phyloP scores from a whole-genome alignment of 1,284 basidiomycete species.

The Sphaerobolus stellatus region DNA sequence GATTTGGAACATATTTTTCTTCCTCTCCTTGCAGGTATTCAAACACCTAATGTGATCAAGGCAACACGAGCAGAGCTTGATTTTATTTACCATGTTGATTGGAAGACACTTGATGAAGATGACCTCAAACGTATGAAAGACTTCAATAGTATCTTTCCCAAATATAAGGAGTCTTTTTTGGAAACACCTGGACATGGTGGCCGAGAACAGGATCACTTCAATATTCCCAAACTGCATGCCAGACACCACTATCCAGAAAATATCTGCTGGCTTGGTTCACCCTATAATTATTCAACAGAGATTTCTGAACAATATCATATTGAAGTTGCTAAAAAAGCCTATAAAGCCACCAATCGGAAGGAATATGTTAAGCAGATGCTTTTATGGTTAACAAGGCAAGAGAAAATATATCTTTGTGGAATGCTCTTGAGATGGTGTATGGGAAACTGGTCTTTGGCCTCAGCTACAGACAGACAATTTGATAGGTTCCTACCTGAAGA shows the following conservation, averaged over 20 bases:
- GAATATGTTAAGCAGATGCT: constrained; percentile 25
- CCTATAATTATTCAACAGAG: constrained; percentile 2
- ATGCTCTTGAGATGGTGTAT: no score
- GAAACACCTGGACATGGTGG: neutral
- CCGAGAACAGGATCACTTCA: constrained; percentile 5
- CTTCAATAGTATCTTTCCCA: neutral
- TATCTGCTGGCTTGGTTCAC: neutral
- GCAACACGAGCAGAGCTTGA: constrained; percentile 30
- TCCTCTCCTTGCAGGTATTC: constrained; percentile 15
- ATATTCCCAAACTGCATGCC: constrained; percentile 9
- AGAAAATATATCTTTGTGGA: constrained; percentile 5
- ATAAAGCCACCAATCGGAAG: constrained; percentile 3
- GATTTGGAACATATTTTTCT: constrained; percentile 29
- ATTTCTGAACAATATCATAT: constrained; percentile 14
- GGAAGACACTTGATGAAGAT: neutral
- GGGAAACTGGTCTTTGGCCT: no score
- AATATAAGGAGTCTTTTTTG: constrained; percentile 8
- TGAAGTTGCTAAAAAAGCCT: constrained; percentile 14
- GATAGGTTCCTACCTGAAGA: no score
- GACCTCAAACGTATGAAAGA: neutral
- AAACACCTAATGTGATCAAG: constrained; percentile 8
- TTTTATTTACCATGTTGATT: constrained; percentile 25
- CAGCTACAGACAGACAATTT: no score
- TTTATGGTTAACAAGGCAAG: constrained; percentile 28
- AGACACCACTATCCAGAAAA: neutral